Evolutionary conservation across 129 eudicot species (phyloP).

Genomic region (Mikania micrantha): DNA sequence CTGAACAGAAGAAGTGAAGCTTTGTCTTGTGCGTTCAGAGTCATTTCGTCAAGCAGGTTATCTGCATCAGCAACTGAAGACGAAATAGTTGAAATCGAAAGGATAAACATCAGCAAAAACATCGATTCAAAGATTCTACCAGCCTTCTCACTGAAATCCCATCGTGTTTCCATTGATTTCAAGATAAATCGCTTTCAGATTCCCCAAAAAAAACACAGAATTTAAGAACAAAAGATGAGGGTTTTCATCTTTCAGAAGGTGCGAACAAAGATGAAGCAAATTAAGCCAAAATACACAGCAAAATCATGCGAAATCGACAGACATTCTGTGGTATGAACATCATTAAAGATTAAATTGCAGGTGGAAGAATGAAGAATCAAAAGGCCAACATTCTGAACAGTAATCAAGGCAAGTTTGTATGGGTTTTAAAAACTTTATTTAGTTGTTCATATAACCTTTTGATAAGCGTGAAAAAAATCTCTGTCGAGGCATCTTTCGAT

Average conservation of each 20-base stretch:
- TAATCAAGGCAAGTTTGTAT: slow-evolving; percentile 19
- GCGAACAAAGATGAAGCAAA: not conserved
- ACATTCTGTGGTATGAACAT: slow-evolving; percentile 3
- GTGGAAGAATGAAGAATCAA: not conserved
- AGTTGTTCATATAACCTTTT: slow-evolving; percentile 24
- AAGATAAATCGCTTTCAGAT: not conserved
- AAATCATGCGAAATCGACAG: not conserved
- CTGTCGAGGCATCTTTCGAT: slow-evolving; percentile 41
- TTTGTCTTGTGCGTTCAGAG: slow-evolving; percentile 40
- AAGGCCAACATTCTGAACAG: slow-evolving; percentile 15
- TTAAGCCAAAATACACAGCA: not conserved
- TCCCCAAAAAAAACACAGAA: not conserved
- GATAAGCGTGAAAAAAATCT: slow-evolving; percentile 36
- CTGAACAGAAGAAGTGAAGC: slow-evolving; percentile 58
- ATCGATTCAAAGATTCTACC: slow-evolving; percentile 14
- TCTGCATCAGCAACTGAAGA: slow-evolving; percentile 24
- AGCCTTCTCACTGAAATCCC: slow-evolving; percentile 16
- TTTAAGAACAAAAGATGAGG: slow-evolving; percentile 2
- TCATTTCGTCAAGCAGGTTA: slow-evolving; percentile 15
- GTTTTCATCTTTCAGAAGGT: slow-evolving; percentile 2
- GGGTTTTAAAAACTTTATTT: slow-evolving; percentile 28
- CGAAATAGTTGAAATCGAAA: slow-evolving; percentile 5
- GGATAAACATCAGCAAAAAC: slow-evolving; percentile 22
- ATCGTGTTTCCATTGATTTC: slow-evolving; percentile 38
- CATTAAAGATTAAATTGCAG: not conserved